A percentile compares a stretch with the other conserved stretches of the same genome.
These are phyloP conservation scores for Diddensiella caesifluorescens DNA, from an alignment of 805 yeast species.

Conservation along the genomic window DNA sequence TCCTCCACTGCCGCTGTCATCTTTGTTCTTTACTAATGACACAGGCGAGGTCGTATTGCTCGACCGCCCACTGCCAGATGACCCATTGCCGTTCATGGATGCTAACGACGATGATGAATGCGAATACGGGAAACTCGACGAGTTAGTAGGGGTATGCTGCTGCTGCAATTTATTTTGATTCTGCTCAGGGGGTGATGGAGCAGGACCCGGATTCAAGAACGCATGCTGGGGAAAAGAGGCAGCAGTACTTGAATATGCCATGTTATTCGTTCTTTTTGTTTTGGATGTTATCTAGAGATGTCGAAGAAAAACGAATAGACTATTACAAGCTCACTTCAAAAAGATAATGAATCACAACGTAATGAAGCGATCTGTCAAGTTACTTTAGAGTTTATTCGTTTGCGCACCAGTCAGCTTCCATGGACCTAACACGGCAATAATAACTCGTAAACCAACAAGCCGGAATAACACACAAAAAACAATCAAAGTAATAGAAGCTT, in stretches of 20 bases:
- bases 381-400: too few species aligned
- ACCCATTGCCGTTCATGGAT: slow-evolving; percentile 7
- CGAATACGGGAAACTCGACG: slow-evolving; percentile 11
- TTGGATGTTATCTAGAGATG: too few species aligned
- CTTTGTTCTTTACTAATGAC: not conserved
- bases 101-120: slow-evolving; percentile 18
- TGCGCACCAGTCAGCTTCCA: too few species aligned
- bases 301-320: too few species aligned
- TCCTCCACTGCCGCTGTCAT: slow-evolving; percentile 1
- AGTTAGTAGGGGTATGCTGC: slow-evolving; percentile 15
- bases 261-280: too few species aligned
- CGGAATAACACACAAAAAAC: too few species aligned
- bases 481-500: too few species aligned
- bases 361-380: too few species aligned
- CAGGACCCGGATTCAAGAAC: slow-evolving; percentile 52
- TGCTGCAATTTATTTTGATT: not conserved
- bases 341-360: too few species aligned
- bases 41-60: slow-evolving; percentile 4
- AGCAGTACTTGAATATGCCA: slow-evolving; percentile 45
- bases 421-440: too few species aligned
- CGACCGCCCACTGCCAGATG: slow-evolving; percentile 4
- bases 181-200: slow-evolving; percentile 45
- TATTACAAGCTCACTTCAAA: too few species aligned
- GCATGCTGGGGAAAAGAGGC: slow-evolving; percentile 41
- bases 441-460: too few species aligned